phyloP scores from a whole-genome alignment of 306 rosid species.

The Hippophae rhamnoides region DNA sequence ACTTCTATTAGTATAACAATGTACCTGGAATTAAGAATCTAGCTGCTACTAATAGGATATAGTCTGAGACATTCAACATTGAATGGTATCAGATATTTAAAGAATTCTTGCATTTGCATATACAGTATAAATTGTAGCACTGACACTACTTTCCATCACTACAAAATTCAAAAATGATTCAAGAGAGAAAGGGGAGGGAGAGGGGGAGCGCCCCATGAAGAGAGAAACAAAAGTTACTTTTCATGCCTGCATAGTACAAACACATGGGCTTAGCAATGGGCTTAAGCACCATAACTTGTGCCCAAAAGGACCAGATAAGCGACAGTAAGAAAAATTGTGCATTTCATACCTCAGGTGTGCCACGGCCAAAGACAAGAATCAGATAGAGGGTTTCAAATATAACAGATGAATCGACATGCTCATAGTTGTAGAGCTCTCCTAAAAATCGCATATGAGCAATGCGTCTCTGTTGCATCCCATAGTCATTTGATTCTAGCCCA shows the following conservation, averaged over 20 bases:
- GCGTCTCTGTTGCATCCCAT: constrained; percentile 96
- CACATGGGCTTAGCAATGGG: not conserved
- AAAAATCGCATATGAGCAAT: constrained; percentile 91
- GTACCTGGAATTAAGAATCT: too few relatives aligned
- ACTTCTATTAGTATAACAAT: too few relatives aligned
- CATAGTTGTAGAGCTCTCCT: constrained; percentile 95
- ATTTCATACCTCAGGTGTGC: constrained; percentile 71
- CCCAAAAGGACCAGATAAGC: not conserved
- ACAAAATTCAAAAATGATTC: too few relatives aligned
- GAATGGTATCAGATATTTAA: too few relatives aligned
- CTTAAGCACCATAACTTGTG: not conserved
- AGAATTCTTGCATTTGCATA: too few relatives aligned
- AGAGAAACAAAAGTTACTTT: constrained; percentile 1
- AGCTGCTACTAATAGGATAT: too few relatives aligned
- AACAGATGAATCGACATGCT: constrained; percentile 95
- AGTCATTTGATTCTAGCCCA: constrained; percentile 88
- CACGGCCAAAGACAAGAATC: constrained; percentile 72
- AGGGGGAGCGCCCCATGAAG: not conserved
- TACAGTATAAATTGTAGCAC: too few relatives aligned
- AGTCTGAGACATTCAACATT: too few relatives aligned
- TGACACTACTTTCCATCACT: too few relatives aligned
- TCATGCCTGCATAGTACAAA: too few relatives aligned
- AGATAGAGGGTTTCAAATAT: constrained; percentile 88
- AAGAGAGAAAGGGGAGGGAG: too few relatives aligned
- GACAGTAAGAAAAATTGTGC: not conserved